phyloP scores from a whole-genome alignment of 2,329 filamentous ascomycete species.

The Fusarium phyllophilum region DNA sequence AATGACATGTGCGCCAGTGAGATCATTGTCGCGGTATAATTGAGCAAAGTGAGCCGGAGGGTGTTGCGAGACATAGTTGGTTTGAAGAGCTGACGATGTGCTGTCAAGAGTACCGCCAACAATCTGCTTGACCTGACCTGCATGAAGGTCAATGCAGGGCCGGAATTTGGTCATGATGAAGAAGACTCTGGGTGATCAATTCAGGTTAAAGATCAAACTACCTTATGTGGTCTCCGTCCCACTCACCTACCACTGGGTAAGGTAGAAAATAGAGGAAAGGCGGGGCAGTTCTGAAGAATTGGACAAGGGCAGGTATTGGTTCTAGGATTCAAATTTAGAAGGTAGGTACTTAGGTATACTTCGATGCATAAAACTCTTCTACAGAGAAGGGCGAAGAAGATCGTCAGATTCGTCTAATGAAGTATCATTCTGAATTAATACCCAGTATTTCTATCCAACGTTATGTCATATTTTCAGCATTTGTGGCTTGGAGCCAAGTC shows the following conservation, averaged over 20 bases:
- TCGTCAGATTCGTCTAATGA: background rate
- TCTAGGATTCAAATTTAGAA: background rate
- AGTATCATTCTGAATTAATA: background rate
- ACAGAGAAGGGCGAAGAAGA: too few species aligned
- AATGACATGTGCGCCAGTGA: slow-evolving; percentile 90
- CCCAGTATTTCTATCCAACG: background rate
- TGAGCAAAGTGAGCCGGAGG: slow-evolving; percentile 83
- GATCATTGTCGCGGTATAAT: slow-evolving; percentile 79
- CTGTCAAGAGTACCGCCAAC: slow-evolving; percentile 91
- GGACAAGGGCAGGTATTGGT: background rate
- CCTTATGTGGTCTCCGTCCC: background rate
- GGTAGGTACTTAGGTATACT: background rate
- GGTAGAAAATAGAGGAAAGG: slow-evolving; percentile 30
- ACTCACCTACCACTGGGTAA: slow-evolving; percentile 13
- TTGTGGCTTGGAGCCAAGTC: background rate
- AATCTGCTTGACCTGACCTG: slow-evolving; percentile 98
- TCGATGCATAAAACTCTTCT: background rate
- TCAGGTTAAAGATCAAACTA: slow-evolving; percentile 7
- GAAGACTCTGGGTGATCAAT: background rate
- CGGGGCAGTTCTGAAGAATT: slow-evolving; percentile 20
- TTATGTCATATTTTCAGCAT: background rate
- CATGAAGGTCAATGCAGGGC: slow-evolving; percentile 96
- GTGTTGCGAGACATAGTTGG: slow-evolving; percentile 90
- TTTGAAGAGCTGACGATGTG: slow-evolving; percentile 74
- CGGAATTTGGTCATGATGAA: slow-evolving; percentile 86